Percentiles rank a stretch among this genome's conserved stretches.
These are phyloP conservation scores for Pythium scleroteichum DNA, from an alignment of 352 stramenopile species.

Conservation along the genomic window DNA sequence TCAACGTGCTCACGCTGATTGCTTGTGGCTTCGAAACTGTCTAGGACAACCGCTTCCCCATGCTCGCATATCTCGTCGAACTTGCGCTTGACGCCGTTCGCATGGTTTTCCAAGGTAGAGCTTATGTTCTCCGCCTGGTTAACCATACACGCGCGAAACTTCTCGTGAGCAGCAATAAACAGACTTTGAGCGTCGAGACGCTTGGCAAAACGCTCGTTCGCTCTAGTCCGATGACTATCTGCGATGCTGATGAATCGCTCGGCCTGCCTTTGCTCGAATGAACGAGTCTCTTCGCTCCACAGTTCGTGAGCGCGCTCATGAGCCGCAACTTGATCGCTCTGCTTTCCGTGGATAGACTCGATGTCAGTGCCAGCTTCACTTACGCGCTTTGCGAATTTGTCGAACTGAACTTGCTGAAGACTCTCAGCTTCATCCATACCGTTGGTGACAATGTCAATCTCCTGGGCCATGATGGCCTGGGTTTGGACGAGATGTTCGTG, in stretches of 20 bases:
- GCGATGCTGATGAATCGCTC: conserved; percentile 3
- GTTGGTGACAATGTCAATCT: conserved; percentile 24
- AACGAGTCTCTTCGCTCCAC: conserved; percentile 15
- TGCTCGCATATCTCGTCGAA: conserved; percentile 5
- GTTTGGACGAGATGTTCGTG: conserved; percentile 21
- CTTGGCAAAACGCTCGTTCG: conserved; percentile 7
- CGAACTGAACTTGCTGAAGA: conserved; percentile 24
- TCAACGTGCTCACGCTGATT: conserved; percentile 19
- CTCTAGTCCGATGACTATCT: neutral
- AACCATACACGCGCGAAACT: conserved; percentile 9
- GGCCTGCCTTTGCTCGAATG: conserved; percentile 16
- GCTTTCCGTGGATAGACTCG: conserved; percentile 19
- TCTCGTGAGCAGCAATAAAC: conserved; percentile 12
- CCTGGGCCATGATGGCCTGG: conserved; percentile 21
- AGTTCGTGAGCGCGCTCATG: conserved; percentile 9
- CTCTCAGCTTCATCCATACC: conserved; percentile 26
- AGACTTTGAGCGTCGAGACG: neutral
- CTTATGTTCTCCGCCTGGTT: conserved; percentile 4
- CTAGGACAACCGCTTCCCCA: conserved; percentile 9
- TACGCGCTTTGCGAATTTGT: conserved; percentile 24
- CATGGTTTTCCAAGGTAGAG: conserved; percentile 12
- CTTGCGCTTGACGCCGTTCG: conserved; percentile 26
- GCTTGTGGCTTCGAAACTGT: conserved; percentile 6
- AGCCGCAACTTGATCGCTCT: conserved; percentile 8
- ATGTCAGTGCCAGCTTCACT: conserved; percentile 10